Conservation (phyloP, 768 basidiomycete genomes). For the Suillus plorans region DNA sequence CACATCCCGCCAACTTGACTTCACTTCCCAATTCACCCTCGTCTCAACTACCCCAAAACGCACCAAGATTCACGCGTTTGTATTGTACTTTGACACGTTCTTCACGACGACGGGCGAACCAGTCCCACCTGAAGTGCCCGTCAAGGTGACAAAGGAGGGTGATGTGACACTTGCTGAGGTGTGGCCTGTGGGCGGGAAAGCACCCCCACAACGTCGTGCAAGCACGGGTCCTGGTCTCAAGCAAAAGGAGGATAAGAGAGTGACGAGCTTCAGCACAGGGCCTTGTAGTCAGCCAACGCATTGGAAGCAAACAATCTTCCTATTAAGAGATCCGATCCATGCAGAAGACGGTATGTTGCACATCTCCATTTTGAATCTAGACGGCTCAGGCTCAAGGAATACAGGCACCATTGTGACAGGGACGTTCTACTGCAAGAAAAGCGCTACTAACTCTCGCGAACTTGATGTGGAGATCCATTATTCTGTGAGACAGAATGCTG, state of each 20-base stretch:
- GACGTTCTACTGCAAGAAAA: slow-evolving; percentile 83
- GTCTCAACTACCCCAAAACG: slow-evolving; percentile 58
- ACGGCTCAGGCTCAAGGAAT: background rate
- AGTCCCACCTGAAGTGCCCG: slow-evolving; percentile 50
- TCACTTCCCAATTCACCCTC: slow-evolving; percentile 74
- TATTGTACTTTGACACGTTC: slow-evolving; percentile 95
- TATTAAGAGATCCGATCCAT: slow-evolving; percentile 76
- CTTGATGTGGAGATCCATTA: slow-evolving; percentile 91
- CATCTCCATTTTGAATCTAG: background rate
- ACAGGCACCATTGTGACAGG: slow-evolving; percentile 76
- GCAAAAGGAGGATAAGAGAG: slow-evolving; percentile 37
- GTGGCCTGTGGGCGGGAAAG: slow-evolving; percentile 74
- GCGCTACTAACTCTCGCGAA: slow-evolving; percentile 77
- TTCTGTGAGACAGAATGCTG: slow-evolving; percentile 42
- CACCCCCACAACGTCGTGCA: slow-evolving; percentile 56
- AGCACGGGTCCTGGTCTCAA: slow-evolving; percentile 48
- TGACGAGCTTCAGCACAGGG: slow-evolving; percentile 87
- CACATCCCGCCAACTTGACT: slow-evolving; percentile 73
- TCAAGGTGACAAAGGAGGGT: slow-evolving; percentile 58
- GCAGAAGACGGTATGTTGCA: slow-evolving; percentile 64
- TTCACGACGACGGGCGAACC: slow-evolving; percentile 65
- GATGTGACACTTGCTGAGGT: slow-evolving; percentile 67
- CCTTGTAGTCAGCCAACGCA: slow-evolving; percentile 87
- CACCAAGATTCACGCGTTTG: slow-evolving; percentile 72
- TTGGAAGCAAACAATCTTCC: slow-evolving; percentile 94